A percentile compares a stretch with the other conserved stretches of the same genome.
Evolutionary conservation across 371 early-diverging fungal genomes (phyloP).

Genomic region (Mucor irregularis): DNA sequence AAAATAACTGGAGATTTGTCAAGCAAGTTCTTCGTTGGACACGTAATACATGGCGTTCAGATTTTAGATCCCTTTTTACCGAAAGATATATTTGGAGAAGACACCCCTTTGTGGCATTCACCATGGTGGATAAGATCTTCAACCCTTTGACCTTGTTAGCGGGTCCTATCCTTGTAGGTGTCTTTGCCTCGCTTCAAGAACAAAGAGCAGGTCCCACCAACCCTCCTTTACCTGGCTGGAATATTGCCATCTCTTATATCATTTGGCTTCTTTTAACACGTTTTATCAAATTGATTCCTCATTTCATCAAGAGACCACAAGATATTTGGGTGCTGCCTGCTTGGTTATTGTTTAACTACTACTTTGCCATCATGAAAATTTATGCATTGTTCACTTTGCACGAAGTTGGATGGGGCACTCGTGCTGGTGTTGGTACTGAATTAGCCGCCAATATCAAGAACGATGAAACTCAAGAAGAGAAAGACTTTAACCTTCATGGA

Average conservation of each 20-base stretch:
- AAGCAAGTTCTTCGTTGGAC: conserved; percentile 77
- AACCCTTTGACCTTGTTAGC: conserved; percentile 74
- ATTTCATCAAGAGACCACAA: conserved; percentile 65
- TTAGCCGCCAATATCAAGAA: conserved; percentile 44
- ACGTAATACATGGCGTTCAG: conserved; percentile 78
- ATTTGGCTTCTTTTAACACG: conserved; percentile 69
- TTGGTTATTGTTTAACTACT: conserved; percentile 70
- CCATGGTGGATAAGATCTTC: conserved; percentile 77
- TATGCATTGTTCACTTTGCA: conserved; percentile 73
- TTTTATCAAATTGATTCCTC: conserved; percentile 71
- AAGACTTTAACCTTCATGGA: not conserved
- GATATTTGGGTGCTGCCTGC: conserved; percentile 68
- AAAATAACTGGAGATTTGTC: conserved; percentile 78
- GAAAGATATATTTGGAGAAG: conserved; percentile 67
- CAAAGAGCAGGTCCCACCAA: conserved; percentile 28
- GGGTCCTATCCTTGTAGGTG: conserved; percentile 64
- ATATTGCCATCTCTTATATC: conserved; percentile 61
- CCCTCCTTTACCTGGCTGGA: conserved; percentile 54
- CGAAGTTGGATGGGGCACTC: conserved; percentile 76
- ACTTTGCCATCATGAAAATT: conserved; percentile 73
- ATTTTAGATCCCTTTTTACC: conserved; percentile 64
- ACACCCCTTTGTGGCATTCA: conserved; percentile 74
- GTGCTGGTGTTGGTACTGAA: conserved; percentile 53
- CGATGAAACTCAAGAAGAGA: conserved; percentile 5
- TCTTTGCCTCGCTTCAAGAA: conserved; percentile 35